phyloP scores from a whole-genome alignment of 768 basidiomycete genomes.

The Clavulina sp. region DNA sequence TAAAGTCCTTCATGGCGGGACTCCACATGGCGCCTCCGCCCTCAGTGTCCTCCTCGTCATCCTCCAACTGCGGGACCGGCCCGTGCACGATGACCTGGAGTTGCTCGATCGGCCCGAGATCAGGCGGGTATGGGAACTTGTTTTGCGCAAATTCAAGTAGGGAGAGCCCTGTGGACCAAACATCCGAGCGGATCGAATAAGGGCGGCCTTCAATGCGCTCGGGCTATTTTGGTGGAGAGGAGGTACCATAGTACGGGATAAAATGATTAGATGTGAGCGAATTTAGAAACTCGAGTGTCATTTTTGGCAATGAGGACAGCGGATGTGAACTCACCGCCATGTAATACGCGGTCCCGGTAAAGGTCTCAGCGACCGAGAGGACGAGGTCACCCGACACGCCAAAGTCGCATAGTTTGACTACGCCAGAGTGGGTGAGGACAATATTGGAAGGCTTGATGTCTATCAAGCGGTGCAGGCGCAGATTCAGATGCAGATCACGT shows the following conservation, averaged over 20 bases:
- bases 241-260: constrained; percentile 10
- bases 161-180: constrained; percentile 95
- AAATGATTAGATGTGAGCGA: constrained; percentile 3
- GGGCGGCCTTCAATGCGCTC: constrained; percentile 85
- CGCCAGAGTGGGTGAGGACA: constrained; percentile 71
- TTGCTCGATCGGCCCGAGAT: constrained; percentile 82
- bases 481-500: too few relatives aligned
- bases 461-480: too few relatives aligned
- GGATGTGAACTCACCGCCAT: constrained; percentile 71
- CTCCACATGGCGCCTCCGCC: constrained; percentile 36
- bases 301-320: too few relatives aligned
- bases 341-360: constrained; percentile 94
- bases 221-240: too few relatives aligned
- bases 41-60: constrained; percentile 36
- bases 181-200: constrained; percentile 90
- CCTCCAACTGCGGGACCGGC: constrained; percentile 45
- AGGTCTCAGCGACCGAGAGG: constrained; percentile 80
- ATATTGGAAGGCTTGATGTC: constrained; percentile 93
- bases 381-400: constrained; percentile 95
- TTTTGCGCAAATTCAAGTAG: constrained; percentile 88
- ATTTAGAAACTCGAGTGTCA: constrained; percentile 3
- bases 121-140: constrained; percentile 85
- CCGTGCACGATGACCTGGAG: constrained; percentile 31
- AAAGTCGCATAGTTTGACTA: constrained; percentile 89
- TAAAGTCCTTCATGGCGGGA: constrained; percentile 79